phyloP scores from a whole-genome alignment of 2,329 filamentous ascomycete species.

The Peltaster fructicola region DNA sequence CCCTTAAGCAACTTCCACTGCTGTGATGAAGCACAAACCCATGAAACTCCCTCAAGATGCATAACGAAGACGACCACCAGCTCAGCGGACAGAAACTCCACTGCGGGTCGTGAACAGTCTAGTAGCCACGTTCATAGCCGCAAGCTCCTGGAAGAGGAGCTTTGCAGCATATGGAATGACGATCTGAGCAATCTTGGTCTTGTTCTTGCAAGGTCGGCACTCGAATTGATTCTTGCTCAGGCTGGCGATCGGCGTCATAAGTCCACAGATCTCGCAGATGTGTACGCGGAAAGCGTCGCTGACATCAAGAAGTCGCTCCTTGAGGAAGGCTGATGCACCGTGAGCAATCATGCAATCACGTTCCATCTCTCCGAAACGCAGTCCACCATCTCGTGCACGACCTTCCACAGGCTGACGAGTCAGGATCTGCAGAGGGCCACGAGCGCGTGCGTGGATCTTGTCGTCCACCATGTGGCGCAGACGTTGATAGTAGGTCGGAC shows the following conservation, averaged over 20 bases:
- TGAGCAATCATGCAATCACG: constrained; percentile 99
- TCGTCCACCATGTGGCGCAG: constrained; percentile 99
- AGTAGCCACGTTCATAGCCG: constrained; percentile 95
- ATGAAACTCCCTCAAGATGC: too few species aligned
- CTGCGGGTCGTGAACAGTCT: constrained; percentile 68
- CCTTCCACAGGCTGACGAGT: constrained; percentile 95
- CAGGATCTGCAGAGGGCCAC: constrained; percentile 91
- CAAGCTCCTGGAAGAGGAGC: constrained; percentile 92
- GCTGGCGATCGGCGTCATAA: constrained; percentile 99
- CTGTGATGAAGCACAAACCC: too few species aligned
- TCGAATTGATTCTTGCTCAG: constrained; percentile 92
- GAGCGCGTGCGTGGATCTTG: constrained; percentile 98
- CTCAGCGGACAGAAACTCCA: constrained; percentile 15
- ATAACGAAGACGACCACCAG: neutral
- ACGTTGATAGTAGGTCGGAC: constrained; percentile 96
- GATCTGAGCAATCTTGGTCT: constrained; percentile 94
- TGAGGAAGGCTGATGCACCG: constrained; percentile 88
- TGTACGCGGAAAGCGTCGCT: constrained; percentile 96
- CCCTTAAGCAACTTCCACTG: too few species aligned
- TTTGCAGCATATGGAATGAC: constrained; percentile 97
- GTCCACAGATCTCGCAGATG: constrained; percentile 92
- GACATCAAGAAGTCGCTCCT: constrained; percentile 92
- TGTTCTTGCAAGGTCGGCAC: constrained; percentile 96
- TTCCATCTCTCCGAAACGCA: constrained; percentile 99
- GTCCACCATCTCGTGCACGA: constrained; percentile 91